phyloP scores from a whole-genome alignment of 2,329 filamentous ascomycete species.

The Coniochaeta ligniaria region DNA sequence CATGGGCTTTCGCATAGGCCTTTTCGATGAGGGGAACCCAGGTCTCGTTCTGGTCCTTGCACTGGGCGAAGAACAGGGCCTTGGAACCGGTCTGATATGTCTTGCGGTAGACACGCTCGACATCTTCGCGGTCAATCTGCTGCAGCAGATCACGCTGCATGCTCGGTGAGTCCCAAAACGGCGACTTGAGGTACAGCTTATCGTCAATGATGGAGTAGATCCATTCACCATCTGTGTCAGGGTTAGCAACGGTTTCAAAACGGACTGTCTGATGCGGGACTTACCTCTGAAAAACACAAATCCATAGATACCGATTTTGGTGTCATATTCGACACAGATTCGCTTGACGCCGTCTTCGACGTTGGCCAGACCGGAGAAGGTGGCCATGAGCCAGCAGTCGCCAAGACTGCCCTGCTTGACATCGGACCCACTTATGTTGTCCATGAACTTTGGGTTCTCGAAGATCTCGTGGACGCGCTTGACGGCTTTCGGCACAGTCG shows the following conservation, averaged over 20 bases:
- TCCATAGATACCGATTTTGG: conserved; percentile 74
- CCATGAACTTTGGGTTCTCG: conserved; percentile 63
- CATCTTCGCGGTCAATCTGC: conserved; percentile 66
- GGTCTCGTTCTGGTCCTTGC: conserved; percentile 67
- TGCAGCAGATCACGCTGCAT: conserved; percentile 68
- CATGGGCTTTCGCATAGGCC: conserved; percentile 74
- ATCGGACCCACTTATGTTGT: conserved; percentile 61
- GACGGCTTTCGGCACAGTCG: conserved; percentile 61
- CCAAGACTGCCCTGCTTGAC: conserved; percentile 71
- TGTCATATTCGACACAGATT: conserved; percentile 69
- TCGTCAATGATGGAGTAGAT: conserved; percentile 88
- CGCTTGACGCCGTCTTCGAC: conserved; percentile 63
- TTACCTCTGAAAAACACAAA: conserved; percentile 75
- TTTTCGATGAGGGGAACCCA: conserved; percentile 77
- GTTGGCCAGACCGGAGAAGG: conserved; percentile 68
- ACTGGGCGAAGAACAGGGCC: conserved; percentile 71
- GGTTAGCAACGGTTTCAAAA: conserved; percentile 2
- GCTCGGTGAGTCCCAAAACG: conserved; percentile 73
- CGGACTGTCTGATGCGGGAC: conserved; percentile 4
- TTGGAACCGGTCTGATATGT: conserved; percentile 68
- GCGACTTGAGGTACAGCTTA: conserved; percentile 77
- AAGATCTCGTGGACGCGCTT: conserved; percentile 71
- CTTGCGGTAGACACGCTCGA: conserved; percentile 55
- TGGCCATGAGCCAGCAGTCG: conserved; percentile 81
- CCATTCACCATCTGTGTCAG: conserved; percentile 70